Conservation (phyloP, 495 filamentous ascomycete species). For the Trichocladium antarcticum region DNA sequence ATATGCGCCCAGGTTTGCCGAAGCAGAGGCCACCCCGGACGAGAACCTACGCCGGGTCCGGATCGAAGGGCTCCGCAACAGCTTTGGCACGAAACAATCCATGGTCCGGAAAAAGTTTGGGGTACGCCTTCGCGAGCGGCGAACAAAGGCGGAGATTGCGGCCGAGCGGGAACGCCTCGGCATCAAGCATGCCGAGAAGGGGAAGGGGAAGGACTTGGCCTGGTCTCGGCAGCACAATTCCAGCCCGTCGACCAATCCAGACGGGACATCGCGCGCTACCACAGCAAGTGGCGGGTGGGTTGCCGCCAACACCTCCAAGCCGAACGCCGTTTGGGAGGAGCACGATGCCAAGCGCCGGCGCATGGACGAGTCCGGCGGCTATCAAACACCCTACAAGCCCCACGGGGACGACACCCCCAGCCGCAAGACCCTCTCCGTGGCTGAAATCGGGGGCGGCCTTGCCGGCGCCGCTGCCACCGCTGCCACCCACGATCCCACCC, state of each 20-base stretch:
- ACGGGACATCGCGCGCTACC: not conserved
- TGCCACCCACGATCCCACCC: slow-evolving; percentile 25
- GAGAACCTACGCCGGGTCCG: slow-evolving; percentile 22
- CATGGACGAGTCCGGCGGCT: slow-evolving; percentile 14
- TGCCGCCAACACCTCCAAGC: slow-evolving; percentile 22
- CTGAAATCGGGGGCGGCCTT: slow-evolving; percentile 24
- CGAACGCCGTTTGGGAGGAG: slow-evolving; percentile 12
- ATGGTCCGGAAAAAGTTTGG: slow-evolving; percentile 41
- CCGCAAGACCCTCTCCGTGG: slow-evolving; percentile 23
- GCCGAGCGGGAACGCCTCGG: slow-evolving; percentile 33
- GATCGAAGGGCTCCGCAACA: slow-evolving; percentile 35
- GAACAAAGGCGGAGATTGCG: slow-evolving; percentile 34
- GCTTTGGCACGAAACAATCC: slow-evolving; percentile 39
- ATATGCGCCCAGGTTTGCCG: slow-evolving; percentile 30
- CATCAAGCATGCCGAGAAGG: slow-evolving; percentile 17
- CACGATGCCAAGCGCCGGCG: slow-evolving; percentile 26
- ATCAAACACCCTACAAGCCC: slow-evolving; percentile 8
- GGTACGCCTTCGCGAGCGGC: slow-evolving; percentile 36
- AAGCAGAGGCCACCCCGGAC: slow-evolving; percentile 29
- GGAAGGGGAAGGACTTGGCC: slow-evolving; percentile 4
- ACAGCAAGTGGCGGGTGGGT: slow-evolving; percentile 17
- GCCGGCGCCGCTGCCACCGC: slow-evolving; percentile 25
- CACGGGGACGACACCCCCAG: slow-evolving; percentile 16
- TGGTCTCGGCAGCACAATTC: not conserved
- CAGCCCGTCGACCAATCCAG: not conserved